Evolutionary conservation across 1,284 basidiomycete genomes (phyloP).

Genomic region (Lignosus rhinocerotis): DNA sequence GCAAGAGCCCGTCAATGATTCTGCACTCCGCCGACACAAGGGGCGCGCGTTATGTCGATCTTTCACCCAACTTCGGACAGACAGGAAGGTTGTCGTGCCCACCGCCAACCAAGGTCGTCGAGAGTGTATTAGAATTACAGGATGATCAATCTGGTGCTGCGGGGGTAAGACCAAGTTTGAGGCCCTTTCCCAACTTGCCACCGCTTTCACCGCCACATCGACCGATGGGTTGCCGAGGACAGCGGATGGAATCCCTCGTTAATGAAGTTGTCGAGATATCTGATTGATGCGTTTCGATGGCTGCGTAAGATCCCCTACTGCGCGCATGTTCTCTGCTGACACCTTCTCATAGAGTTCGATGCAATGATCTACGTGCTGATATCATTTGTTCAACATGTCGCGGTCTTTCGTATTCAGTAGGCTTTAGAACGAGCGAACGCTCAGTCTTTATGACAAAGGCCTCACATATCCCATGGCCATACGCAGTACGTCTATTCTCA

Average conservation of each 20-base stretch:
- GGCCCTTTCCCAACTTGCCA: constrained; percentile 18
- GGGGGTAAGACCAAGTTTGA: background rate
- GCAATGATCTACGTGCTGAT: constrained; percentile 3
- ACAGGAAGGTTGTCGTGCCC: background rate
- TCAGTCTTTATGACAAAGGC: background rate
- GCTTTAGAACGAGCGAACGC: background rate
- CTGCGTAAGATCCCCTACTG: constrained; percentile 6
- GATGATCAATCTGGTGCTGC: background rate
- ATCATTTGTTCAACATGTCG: background rate
- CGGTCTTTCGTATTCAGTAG: background rate
- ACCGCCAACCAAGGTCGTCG: background rate
- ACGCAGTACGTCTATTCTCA: background rate
- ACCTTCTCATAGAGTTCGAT: constrained; percentile 3
- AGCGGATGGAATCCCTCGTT: background rate
- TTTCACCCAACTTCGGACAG: background rate
- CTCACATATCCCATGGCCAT: background rate
- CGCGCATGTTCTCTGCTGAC: constrained; percentile 6
- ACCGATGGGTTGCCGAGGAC: background rate
- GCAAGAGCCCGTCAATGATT: constrained; percentile 7
- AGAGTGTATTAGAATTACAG: background rate
- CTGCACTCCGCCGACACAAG: constrained; percentile 1
- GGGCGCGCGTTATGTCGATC: constrained; percentile 2
- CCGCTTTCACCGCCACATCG: constrained; percentile 20
- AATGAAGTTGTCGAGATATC: constrained; percentile 24
- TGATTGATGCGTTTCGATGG: constrained; percentile 17